Base-by-base conservation (phyloP, 345 rosid species). In the Geranium rotundifolium region DNA sequence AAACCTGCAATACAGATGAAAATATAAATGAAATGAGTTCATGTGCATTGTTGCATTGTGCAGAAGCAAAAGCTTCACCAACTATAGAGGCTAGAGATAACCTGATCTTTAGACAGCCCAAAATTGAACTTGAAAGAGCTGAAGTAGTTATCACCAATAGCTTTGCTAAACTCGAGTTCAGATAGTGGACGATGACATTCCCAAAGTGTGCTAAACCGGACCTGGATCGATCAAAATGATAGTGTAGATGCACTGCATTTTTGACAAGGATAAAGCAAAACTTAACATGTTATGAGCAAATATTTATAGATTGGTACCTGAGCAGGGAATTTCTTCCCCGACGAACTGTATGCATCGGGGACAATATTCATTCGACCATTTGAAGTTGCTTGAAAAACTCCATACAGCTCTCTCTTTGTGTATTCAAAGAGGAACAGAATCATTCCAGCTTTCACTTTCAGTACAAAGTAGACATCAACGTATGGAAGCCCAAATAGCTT, bases 91-190 rank as follows among this genome's bases (percentile, higher is more conserved):
- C 18, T 17, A 67, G 15, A 12, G 15, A n/a, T 17, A 27, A 86
- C 96, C 93, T 87, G 91, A 70, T 59, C 67, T 60, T 76, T 67
- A 0, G 91, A 85, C 58, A 87, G 81, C n/a, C 97, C 97, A 73
- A 90, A 87, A 50, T 75, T 81, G 62, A 90, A 90, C 81, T 85
- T 87, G 30, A 57, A 15, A 17, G 70, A 15, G 4, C 78, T 67
- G 54, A 69, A 87, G 72, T 90, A 90, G 72, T 84, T 87, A 57
- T 81, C 89, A 67, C 67, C 66, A 54, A 87, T 87, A 52, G 79
- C 90, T 63, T 70, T 72, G 59, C 69, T 27, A 62, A 90, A 90
- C 69, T 80, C 95, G 50, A 61, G 18, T 73, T 87, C 88, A 59
- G 72, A 29, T 61, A 90, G 95, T 1, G 95, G 85, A 4, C 10